Conservation (phyloP, 768 basidiomycete genomes). For the Neoboletus brunneissimus region DNA sequence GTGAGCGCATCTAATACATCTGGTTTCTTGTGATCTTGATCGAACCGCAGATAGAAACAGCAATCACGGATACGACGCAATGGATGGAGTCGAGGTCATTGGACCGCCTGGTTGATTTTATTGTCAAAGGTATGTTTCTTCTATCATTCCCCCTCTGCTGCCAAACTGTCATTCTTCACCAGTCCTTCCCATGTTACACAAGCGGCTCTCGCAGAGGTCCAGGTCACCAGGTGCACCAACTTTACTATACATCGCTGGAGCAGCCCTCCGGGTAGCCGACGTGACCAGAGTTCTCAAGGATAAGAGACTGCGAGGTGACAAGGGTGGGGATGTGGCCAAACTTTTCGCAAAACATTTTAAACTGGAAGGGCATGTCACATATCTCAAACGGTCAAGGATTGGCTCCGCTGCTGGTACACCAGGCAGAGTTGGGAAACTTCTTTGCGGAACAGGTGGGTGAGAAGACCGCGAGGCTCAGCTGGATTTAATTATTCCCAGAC, state of each 20-base stretch:
- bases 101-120: constrained; percentile 71
- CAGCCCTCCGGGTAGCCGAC: constrained; percentile 92
- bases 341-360: constrained; percentile 96
- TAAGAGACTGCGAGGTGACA: constrained; percentile 69
- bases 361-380: constrained; percentile 79
- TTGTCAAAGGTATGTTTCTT: constrained; percentile 59
- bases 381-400: constrained; percentile 82
- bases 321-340: constrained; percentile 90
- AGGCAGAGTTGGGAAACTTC: constrained; percentile 82
- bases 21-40: constrained; percentile 36
- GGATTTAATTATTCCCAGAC: constrained; percentile 43
- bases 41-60: constrained; percentile 60
- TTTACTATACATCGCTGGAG: constrained; percentile 77
- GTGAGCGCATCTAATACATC: constrained; percentile 41
- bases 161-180: background rate
- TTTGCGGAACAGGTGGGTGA: constrained; percentile 62
- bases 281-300: constrained; percentile 72
- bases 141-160: background rate
- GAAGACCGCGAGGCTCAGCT: background rate
- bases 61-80: constrained; percentile 71
- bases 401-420: constrained; percentile 92
- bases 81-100: constrained; percentile 73
- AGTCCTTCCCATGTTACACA: constrained; percentile 68
- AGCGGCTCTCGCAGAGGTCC: constrained; percentile 70
- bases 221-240: constrained; percentile 84